Conservation (phyloP, 2,329 filamentous ascomycete genomes). For the Elsinoe australis region DNA sequence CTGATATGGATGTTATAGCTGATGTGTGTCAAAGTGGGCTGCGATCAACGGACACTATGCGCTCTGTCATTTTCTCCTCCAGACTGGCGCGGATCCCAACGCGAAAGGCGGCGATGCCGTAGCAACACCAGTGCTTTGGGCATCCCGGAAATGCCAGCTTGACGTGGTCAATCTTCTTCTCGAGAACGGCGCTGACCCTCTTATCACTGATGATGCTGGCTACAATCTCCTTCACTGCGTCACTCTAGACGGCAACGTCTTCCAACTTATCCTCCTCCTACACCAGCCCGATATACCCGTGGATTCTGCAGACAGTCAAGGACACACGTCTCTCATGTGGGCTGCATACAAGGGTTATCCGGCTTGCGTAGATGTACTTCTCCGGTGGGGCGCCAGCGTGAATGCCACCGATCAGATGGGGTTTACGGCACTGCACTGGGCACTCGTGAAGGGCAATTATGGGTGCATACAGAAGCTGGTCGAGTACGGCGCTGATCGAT, state of each 20-base stretch:
- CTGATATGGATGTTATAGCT: conserved; percentile 3
- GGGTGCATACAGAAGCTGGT: conserved; percentile 87
- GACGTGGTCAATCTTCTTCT: conserved; percentile 92
- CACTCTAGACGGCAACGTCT: conserved; percentile 92
- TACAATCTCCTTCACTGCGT: conserved; percentile 97
- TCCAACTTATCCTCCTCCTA: conserved; percentile 77
- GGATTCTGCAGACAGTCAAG: conserved; percentile 79
- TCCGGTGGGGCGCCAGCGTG: conserved; percentile 92
- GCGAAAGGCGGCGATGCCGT: conserved; percentile 91
- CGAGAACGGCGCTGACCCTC: conserved; percentile 82
- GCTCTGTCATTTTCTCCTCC: conserved; percentile 91
- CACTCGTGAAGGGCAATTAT: conserved; percentile 83
- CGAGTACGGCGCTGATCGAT: conserved; percentile 91
- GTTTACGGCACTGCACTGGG: conserved; percentile 94
- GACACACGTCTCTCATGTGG: conserved; percentile 97
- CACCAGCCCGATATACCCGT: conserved; percentile 87
- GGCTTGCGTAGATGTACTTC: conserved; percentile 80
- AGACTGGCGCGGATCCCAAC: conserved; percentile 81
- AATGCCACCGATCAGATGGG: conserved; percentile 85
- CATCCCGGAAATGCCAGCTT: conserved; percentile 91
- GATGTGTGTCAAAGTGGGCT: conserved; percentile 63
- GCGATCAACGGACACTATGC: conserved; percentile 98
- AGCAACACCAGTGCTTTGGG: conserved; percentile 93
- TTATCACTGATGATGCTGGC: conserved; percentile 86
- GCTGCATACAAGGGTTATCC: conserved; percentile 96